Percentiles rank a stretch among this genome's conserved stretches.
These are phyloP conservation scores for Hebeloma cylindrosporum DNA, from an alignment of 768 basidiomycete genomes.

Conservation along the genomic window DNA sequence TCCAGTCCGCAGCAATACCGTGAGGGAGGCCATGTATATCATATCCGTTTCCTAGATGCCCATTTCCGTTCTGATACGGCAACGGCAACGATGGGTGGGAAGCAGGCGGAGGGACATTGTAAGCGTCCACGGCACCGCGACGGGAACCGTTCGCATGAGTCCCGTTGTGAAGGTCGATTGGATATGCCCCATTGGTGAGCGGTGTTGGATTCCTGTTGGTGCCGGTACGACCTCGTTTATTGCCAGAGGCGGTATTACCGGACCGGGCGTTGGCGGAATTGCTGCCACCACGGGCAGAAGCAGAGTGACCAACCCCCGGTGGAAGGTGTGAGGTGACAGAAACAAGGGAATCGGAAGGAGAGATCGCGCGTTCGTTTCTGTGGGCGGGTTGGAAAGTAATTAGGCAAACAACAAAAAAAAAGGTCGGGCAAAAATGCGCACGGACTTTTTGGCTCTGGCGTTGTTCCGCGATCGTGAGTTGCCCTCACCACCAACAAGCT, in stretches of 20 bases:
- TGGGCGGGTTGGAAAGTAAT: constrained; percentile 1
- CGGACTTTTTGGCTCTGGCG: constrained; percentile 62
- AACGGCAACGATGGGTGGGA: constrained; percentile 58
- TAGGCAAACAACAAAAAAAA: constrained; percentile 9
- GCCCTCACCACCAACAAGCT: constrained; percentile 51
- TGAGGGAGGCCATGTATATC: constrained; percentile 38
- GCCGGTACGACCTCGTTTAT: constrained; percentile 47
- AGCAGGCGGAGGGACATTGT: constrained; percentile 49
- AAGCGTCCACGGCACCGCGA: constrained; percentile 35
- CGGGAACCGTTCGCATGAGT: constrained; percentile 34
- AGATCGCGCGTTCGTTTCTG: constrained; percentile 64
- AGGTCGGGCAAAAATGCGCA: constrained; percentile 10
- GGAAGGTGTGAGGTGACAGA: constrained; percentile 70
- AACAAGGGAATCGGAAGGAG: constrained; percentile 72
- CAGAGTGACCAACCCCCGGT: constrained; percentile 33
- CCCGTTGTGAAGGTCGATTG: constrained; percentile 19
- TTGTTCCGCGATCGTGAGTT: constrained; percentile 51
- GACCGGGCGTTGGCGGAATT: constrained; percentile 25
- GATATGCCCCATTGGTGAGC: constrained; percentile 36
- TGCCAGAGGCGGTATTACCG: constrained; percentile 22
- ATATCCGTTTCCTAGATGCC: constrained; percentile 39
- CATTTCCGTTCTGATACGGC: constrained; percentile 36
- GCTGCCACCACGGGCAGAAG: constrained; percentile 25
- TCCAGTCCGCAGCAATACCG: constrained; percentile 48
- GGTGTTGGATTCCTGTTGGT: constrained; percentile 40